phyloP scores from a whole-genome alignment of 208 protist genomes.

The Crithidia brevicula region DNA sequence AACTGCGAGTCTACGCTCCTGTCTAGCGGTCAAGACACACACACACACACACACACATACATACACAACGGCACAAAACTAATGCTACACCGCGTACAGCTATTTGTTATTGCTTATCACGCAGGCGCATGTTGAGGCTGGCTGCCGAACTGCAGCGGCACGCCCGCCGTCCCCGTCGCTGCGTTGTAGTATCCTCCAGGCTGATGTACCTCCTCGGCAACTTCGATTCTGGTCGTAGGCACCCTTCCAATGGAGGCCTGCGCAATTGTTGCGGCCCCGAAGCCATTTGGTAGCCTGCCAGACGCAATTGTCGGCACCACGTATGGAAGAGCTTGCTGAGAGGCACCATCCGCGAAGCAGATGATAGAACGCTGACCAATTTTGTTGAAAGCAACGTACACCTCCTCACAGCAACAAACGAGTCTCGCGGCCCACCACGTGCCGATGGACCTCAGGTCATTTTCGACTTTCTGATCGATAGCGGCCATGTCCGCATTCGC shows the following conservation, averaged over 20 bases:
- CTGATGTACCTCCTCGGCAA: no score
- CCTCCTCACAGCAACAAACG: not conserved
- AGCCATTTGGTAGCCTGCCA: no score
- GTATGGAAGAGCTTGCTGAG: not conserved
- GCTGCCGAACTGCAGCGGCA: slow-evolving; percentile 1
- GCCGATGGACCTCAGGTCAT: slow-evolving; percentile 4
- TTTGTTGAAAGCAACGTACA: not conserved
- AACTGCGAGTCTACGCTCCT: no score
- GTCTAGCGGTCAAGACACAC: no score
- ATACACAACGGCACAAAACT: not conserved
- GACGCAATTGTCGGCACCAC: not conserved
- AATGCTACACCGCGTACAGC: no score
- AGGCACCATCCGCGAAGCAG: not conserved
- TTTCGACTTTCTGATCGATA: not conserved
- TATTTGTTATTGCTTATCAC: not conserved
- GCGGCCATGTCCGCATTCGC: not conserved
- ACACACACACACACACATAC: not conserved
- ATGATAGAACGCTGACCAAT: not conserved
- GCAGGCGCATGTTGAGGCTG: not conserved
- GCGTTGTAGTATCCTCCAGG: not conserved
- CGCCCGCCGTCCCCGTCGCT: not conserved
- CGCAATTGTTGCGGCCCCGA: no score
- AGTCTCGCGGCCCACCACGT: not conserved
- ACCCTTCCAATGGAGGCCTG: no score
- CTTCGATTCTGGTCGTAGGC: no score